Percentiles rank a stretch among this genome's conserved stretches.
phyloP scores from a whole-genome alignment of 2,329 filamentous ascomycete species.

The Fusarium illudens region DNA sequence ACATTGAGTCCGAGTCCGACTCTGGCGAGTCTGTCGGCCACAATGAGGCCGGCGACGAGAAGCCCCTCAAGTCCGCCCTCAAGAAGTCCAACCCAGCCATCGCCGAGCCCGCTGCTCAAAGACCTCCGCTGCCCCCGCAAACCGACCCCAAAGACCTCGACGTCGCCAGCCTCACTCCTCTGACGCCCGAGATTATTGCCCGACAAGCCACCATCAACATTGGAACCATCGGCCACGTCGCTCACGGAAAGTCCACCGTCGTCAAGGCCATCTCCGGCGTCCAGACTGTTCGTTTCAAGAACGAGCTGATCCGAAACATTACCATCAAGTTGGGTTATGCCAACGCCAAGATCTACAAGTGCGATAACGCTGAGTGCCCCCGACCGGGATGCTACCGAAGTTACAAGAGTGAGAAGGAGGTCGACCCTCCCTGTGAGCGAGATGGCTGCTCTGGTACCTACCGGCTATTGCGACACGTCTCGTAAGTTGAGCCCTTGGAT shows the following conservation, averaged over 20 bases:
- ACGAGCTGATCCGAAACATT: slow-evolving; percentile 98
- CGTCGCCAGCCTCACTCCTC: slow-evolving; percentile 78
- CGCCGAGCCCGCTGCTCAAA: slow-evolving; percentile 63
- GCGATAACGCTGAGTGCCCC: slow-evolving; percentile 89
- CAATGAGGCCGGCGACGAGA: slow-evolving; percentile 66
- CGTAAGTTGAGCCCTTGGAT: slow-evolving; percentile 65
- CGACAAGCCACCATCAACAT: slow-evolving; percentile 99
- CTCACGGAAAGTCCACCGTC: slow-evolving; percentile 98
- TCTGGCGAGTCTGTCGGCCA: slow-evolving; percentile 71
- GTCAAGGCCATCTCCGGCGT: slow-evolving; percentile 99
- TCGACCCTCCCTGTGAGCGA: slow-evolving; percentile 94
- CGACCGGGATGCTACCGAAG: slow-evolving; percentile 94
- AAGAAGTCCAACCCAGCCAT: slow-evolving; percentile 73
- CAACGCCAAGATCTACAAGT: slow-evolving; percentile 99
- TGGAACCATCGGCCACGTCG: slow-evolving; percentile 97
- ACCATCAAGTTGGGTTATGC: slow-evolving; percentile 99
- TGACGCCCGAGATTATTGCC: slow-evolving; percentile 96
- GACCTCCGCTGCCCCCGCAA: slow-evolving; percentile 76
- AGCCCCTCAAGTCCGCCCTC: slow-evolving; percentile 82
- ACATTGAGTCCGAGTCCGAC: slow-evolving; percentile 77
- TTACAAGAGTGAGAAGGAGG: slow-evolving; percentile 99
- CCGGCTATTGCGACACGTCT: slow-evolving; percentile 88
- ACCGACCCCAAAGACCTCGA: slow-evolving; percentile 92
- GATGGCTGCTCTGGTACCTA: slow-evolving; percentile 91
- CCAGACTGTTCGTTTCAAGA: slow-evolving; percentile 99